Evolutionary conservation across 208 protist genomes (phyloP).

Genomic region (Trypanosoma rangeli): DNA sequence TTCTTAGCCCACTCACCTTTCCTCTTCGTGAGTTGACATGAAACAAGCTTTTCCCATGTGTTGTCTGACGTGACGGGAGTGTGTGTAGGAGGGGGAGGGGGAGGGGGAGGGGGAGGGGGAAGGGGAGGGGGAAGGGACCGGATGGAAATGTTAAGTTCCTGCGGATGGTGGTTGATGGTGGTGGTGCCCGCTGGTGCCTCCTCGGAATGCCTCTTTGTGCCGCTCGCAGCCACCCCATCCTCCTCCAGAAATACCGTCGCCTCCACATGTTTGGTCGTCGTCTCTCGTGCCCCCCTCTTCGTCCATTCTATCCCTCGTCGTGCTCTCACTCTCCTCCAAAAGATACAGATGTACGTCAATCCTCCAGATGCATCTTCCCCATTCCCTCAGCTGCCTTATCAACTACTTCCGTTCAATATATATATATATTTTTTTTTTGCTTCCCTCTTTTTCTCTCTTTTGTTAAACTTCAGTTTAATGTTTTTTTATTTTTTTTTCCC

Average conservation of each 20-base stretch:
- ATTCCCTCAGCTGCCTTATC: background rate
- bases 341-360: background rate
- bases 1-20: background rate
- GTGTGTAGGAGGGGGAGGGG: too few relatives aligned
- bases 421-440: constrained; percentile 20
- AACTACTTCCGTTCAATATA: background rate
- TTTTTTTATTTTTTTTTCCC: constrained; percentile 3
- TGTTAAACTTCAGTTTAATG: background rate
- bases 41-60: background rate
- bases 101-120: too few relatives aligned
- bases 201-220: too few relatives aligned
- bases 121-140: background rate
- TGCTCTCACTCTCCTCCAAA: too few relatives aligned
- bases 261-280: background rate
- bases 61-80: background rate
- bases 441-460: constrained; percentile 8
- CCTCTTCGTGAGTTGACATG: background rate
- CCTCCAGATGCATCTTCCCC: background rate
- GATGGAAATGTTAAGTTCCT: background rate
- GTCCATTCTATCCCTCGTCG: background rate
- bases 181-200: background rate
- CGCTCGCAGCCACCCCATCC: background rate
- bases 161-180: background rate
- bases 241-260: background rate
- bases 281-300: background rate